phyloP scores from a whole-genome alignment of 768 basidiomycete species.

The Psilocybe cyanescens region DNA sequence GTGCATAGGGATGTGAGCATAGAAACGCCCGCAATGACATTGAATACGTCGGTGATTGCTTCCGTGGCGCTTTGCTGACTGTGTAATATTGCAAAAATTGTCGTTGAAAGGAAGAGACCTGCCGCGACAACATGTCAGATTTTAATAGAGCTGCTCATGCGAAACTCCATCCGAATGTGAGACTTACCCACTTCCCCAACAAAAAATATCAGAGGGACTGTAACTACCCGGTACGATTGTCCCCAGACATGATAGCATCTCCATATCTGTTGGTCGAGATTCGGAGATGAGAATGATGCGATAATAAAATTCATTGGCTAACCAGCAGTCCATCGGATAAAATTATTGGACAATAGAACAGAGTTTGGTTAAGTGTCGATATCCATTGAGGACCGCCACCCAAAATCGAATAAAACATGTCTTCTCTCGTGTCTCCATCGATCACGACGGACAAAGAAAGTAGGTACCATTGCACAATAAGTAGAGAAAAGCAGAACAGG shows the following conservation, averaged over 20 bases:
- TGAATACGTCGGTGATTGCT: background rate
- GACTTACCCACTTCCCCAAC: background rate
- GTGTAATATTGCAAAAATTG: no score
- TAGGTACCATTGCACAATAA: background rate
- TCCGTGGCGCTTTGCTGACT: no score
- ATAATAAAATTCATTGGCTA: background rate
- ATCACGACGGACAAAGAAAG: background rate
- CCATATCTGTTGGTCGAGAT: slow-evolving; percentile 18
- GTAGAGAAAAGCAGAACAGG: background rate
- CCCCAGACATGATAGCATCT: background rate
- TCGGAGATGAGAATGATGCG: background rate
- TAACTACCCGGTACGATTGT: background rate
- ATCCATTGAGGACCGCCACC: background rate
- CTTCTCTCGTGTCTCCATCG: background rate
- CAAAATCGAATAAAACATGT: background rate
- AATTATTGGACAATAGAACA: background rate
- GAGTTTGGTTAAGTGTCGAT: background rate
- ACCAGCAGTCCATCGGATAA: background rate
- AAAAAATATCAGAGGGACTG: background rate
- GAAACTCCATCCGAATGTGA: background rate
- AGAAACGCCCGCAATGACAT: background rate
- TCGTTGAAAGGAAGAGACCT: no score
- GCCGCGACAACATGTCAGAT: no score
- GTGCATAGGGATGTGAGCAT: background rate
- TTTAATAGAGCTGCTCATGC: no score